Evolutionary conservation across 2,329 filamentous ascomycete species (phyloP).

Genomic region (Calycina herbarum): DNA sequence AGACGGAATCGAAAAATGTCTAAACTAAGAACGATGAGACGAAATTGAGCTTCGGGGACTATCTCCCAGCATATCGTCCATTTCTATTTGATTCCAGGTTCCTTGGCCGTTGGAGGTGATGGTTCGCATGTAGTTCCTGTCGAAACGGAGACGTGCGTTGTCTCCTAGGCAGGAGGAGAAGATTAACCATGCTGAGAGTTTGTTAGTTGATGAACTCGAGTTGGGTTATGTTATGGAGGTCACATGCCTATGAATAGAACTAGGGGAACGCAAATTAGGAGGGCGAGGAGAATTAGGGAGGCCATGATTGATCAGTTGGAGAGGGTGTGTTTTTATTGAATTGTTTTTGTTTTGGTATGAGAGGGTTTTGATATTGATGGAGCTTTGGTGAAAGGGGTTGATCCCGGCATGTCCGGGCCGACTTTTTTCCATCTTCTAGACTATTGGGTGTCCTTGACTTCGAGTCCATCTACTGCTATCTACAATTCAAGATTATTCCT

Average conservation of each 20-base stretch:
- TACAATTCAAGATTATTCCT: too few relatives aligned
- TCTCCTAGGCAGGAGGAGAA: slow-evolving; percentile 40
- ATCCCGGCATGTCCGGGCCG: too few relatives aligned
- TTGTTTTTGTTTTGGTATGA: too few relatives aligned
- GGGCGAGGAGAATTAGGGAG: neutral
- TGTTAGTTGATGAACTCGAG: neutral
- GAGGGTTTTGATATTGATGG: too few relatives aligned
- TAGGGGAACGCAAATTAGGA: neutral
- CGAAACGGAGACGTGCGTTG: slow-evolving; percentile 31
- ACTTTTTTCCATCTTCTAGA: too few relatives aligned
- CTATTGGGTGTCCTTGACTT: too few relatives aligned
- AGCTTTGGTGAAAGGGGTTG: too few relatives aligned
- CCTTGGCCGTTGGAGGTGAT: slow-evolving; percentile 37
- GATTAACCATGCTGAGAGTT: slow-evolving; percentile 34
- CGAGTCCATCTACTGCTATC: too few relatives aligned
- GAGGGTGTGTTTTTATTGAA: too few relatives aligned
- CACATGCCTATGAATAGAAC: neutral
- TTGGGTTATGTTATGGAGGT: too few relatives aligned
- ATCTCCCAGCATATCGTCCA: slow-evolving; percentile 38
- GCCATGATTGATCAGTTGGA: neutral
- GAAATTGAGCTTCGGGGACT: neutral
- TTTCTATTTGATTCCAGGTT: slow-evolving; percentile 39
- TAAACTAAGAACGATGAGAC: neutral
- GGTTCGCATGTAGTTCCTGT: slow-evolving; percentile 36
- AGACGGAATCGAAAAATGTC: too few relatives aligned